phyloP scores from a whole-genome alignment of 371 early-diverging fungal genomes.

The Dinochytrium kinnereticum region DNA sequence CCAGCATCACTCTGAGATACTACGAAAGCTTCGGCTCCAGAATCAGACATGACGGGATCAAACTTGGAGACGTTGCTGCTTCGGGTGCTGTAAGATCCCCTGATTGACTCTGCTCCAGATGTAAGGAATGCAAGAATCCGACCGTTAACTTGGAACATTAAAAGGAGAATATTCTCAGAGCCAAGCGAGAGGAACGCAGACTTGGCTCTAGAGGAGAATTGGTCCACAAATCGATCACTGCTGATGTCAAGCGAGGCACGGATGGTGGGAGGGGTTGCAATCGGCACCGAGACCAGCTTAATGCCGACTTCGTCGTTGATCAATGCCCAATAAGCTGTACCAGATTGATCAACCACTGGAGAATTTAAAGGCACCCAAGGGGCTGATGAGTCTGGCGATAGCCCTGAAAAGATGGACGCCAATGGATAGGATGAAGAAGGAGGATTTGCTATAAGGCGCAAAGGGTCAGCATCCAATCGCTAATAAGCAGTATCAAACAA shows the following conservation, averaged over 20 bases:
- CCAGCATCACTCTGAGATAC: not conserved
- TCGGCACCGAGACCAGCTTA: conserved; percentile 7
- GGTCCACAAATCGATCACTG: not conserved
- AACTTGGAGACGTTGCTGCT: not conserved
- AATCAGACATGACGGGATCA: conserved; percentile 1
- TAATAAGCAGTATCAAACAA: too few relatives aligned
- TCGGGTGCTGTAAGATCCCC: not conserved
- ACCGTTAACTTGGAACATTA: not conserved
- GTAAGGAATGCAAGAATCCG: not conserved
- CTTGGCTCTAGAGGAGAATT: not conserved
- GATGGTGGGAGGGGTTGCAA: not conserved
- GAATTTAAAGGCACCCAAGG: conserved; percentile 1
- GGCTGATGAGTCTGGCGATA: not conserved
- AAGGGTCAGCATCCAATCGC: too few relatives aligned
- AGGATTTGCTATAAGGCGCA: not conserved
- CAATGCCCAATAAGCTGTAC: conserved; percentile 7
- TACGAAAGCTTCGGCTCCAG: not conserved
- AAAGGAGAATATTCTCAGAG: not conserved
- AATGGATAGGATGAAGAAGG: not conserved
- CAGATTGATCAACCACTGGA: not conserved
- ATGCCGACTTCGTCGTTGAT: conserved; percentile 3
- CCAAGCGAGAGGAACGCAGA: not conserved
- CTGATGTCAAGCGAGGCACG: not conserved
- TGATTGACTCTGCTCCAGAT: not conserved
- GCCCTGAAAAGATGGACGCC: not conserved